These are phyloP conservation scores for Plenodomus tracheiphilus DNA, from an alignment of 2,329 filamentous ascomycete genomes.

Conservation along the genomic window DNA sequence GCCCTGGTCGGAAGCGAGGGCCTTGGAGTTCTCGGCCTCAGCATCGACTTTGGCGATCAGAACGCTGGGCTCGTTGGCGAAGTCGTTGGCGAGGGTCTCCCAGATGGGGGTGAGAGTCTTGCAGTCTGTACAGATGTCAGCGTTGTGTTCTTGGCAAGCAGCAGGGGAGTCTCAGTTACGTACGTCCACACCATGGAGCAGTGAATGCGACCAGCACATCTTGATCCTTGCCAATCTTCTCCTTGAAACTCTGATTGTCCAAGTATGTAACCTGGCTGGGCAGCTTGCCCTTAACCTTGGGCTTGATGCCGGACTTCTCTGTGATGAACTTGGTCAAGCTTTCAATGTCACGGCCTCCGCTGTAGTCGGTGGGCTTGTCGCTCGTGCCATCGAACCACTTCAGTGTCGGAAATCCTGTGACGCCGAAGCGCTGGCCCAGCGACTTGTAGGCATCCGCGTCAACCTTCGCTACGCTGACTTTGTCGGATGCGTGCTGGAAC, in stretches of 20 bases:
- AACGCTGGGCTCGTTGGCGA: constrained; percentile 74
- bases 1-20: constrained; percentile 72
- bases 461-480: constrained; percentile 90
- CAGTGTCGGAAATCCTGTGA: constrained; percentile 94
- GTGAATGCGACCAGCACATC: constrained; percentile 95
- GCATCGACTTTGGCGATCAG: constrained; percentile 94
- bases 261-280: constrained; percentile 79
- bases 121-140: constrained; percentile 70
- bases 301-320: constrained; percentile 83
- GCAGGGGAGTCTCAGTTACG: constrained; percentile 52
- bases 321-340: constrained; percentile 78
- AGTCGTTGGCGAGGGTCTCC: constrained; percentile 85
- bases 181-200: constrained; percentile 97
- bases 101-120: constrained; percentile 88
- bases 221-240: constrained; percentile 80
- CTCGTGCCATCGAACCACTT: constrained; percentile 98
- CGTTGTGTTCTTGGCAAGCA: background rate
- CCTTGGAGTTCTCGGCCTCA: constrained; percentile 83
- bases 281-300: constrained; percentile 72
- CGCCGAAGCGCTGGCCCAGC: constrained; percentile 81
- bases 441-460: constrained; percentile 88
- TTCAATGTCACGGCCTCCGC: constrained; percentile 83
- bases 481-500: constrained; percentile 73
- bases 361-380: constrained; percentile 82
- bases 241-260: constrained; percentile 76